Evolutionary conservation across 73 alveolate genomes (phyloP).

Genomic region (Paraurostyla sp.): DNA sequence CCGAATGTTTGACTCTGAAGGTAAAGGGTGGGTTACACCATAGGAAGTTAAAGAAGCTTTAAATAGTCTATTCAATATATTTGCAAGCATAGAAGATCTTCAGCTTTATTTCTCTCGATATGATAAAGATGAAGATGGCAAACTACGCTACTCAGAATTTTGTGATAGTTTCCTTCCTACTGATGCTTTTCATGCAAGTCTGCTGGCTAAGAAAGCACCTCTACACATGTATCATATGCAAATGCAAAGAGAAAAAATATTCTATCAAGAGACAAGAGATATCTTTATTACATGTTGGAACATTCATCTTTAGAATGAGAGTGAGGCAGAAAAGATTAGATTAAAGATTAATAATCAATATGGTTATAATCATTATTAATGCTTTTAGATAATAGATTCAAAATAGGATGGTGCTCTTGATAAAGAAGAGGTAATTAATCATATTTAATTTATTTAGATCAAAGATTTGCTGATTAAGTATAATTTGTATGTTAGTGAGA

Average conservation of each 20-base stretch:
- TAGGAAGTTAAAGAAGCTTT: slow-evolving; percentile 81
- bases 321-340: slow-evolving; percentile 44
- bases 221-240: slow-evolving; percentile 20
- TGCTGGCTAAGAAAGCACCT: slow-evolving; percentile 64
- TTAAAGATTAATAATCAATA: background rate
- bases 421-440: slow-evolving; percentile 51
- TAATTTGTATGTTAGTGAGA: slow-evolving; percentile 49
- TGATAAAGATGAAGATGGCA: slow-evolving; percentile 66
- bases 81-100: slow-evolving; percentile 1
- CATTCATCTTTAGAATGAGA: slow-evolving; percentile 36
- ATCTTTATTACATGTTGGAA: slow-evolving; percentile 25
- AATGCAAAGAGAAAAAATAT: slow-evolving; percentile 2
- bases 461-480: slow-evolving; percentile 46
- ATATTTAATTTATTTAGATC: background rate
- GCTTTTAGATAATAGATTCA: slow-evolving; percentile 12
- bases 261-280: slow-evolving; percentile 52
- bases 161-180: slow-evolving; percentile 76
- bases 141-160: slow-evolving; percentile 65
- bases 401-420: slow-evolving; percentile 24
- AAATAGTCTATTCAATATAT: background rate
- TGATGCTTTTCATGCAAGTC: slow-evolving; percentile 59
- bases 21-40: slow-evolving; percentile 75
- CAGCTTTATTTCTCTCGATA: slow-evolving; percentile 50
- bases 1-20: slow-evolving; percentile 84
- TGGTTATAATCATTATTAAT: slow-evolving; percentile 9